phyloP scores from a whole-genome alignment of 495 filamentous ascomycete species.

The Xylaria bambusicola region DNA sequence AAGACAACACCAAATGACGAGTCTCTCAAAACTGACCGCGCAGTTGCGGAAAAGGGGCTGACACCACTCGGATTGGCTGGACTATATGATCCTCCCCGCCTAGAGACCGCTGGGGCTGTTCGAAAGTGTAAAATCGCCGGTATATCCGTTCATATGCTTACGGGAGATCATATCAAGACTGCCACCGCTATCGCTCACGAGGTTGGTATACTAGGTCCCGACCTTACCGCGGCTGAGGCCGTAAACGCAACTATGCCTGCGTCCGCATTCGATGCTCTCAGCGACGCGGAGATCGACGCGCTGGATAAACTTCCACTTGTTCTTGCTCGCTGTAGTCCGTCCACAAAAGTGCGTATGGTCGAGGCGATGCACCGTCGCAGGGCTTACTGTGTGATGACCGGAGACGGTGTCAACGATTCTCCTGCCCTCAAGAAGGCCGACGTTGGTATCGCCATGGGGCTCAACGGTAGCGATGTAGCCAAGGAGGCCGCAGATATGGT shows the following conservation, averaged over 20 bases:
- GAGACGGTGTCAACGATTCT: constrained; percentile 86
- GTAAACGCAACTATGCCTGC: constrained; percentile 56
- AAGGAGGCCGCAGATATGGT: constrained; percentile 85
- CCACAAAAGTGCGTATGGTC: constrained; percentile 79
- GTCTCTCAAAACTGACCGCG: constrained; percentile 38
- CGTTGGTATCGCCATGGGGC: constrained; percentile 83
- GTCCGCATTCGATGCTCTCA: constrained; percentile 66
- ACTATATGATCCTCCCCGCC: constrained; percentile 72
- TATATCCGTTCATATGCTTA: constrained; percentile 64
- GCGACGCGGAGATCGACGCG: constrained; percentile 63
- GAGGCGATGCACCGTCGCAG: constrained; percentile 66
- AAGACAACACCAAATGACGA: constrained; percentile 29
- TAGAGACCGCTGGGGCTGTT: constrained; percentile 61
- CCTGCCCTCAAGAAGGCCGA: constrained; percentile 80
- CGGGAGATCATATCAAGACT: constrained; percentile 66
- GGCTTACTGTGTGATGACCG: constrained; percentile 76
- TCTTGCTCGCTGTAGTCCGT: constrained; percentile 69
- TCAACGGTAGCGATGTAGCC: constrained; percentile 78
- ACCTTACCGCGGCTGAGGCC: constrained; percentile 42
- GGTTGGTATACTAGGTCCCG: constrained; percentile 39
- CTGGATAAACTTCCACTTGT: constrained; percentile 68
- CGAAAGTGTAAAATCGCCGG: constrained; percentile 55
- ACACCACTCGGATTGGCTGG: constrained; percentile 68
- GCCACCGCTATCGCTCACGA: constrained; percentile 61
- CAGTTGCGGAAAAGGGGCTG: constrained; percentile 59